Base-by-base conservation (phyloP, 2,329 filamentous ascomycete genomes). In the Teratosphaeria epicoccoides region DNA sequence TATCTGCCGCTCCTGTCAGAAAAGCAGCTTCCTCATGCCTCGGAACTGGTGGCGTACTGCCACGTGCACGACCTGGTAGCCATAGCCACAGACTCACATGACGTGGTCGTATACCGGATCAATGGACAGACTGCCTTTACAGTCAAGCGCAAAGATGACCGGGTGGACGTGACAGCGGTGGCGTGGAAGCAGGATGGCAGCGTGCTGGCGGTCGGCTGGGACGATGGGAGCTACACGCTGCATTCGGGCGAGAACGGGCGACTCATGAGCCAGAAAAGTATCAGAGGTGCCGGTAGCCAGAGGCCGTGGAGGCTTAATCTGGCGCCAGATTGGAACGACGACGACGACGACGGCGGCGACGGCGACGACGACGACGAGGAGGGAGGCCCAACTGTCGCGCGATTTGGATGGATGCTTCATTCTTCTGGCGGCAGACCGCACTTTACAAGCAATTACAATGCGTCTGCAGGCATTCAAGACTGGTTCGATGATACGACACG, bases 41-140 rank as follows among this genome's bases (percentile, higher is more conserved):
- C 81, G 22, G 72, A 75, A 46, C 77, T 85, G 48, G 75, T 91
- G 28, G 77, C 83, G 24, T 88, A 86, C 68, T 95, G 88, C 68
- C 88, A 90, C 14, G 85, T 83, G 7, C 87, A 95, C 73, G 88
- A 96, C 69, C 76, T 97, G 45, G 76, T 85, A n/a, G 83, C 84
- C 4, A 76, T 89, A 11, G 85, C 86, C 11, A 80, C 57, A 12
- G 37, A 49, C 4, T 75, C 77, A 14, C 79, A 82, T 54, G 81
- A 81, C 47, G 81, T 82, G 47, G 73, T 96, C 17, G 82, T 95
- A 43, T 90, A 85, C 69, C 80, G 91, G 47, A 78, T 90, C 14
- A 87, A 85, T 55, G 85, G 84, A 1, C 88, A 96, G 61, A 68
- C 75, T 47, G 82, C 83, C 2, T 84, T 84, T 62, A 76, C 76